Base-by-base conservation (phyloP, 2,329 filamentous ascomycete species). In the Bretziella fagacearum region DNA sequence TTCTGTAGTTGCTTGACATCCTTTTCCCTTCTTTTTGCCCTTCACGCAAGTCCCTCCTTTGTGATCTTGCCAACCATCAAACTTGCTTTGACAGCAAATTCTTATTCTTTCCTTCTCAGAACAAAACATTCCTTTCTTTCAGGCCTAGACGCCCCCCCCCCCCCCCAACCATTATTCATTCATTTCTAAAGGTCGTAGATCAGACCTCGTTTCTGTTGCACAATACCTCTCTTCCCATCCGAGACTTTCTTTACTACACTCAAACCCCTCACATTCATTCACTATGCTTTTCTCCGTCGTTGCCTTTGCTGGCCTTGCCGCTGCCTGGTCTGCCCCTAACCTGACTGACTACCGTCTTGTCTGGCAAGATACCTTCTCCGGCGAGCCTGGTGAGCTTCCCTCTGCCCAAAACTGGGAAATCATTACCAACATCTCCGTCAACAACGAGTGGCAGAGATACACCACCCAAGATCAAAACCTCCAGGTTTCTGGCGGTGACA, bases 371-470 rank as follows among this genome's bases (percentile, higher is more conserved):
- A 54, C 52, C 20, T 73, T 72, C 47, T 32, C 47, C 2, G 69
- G 69, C 5, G 26, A 44, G 1, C 52, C 56, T 15, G 63, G 63
- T 33, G 50, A 55, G 1, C 49, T 55, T 1, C 63, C 66, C 4
- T 57, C 61, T 55, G 44, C 52, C 3, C 53, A 22, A 43, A 58
- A 58, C 41, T 73, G 69, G 69, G 60, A 65, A 51, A 56, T 63
- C 46, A 61, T 66, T 49, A 52, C 55, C 36, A 62, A 64, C 44
- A 59, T 68, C 45, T 59, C 63, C 53, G 64, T 63, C 56, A 76
- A 75, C 63, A 63, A 67, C 53, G 71, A 75, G 54, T 53, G 67
- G 13, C 61, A 76, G 56, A 61, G 59, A 3, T 76, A 74, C 60
- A 64, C 65, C 2, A 57, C 57, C 18, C 64, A 61, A 46, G 64